A percentile compares a stretch with the other conserved stretches of the same genome.
Evolutionary conservation across 2,329 filamentous ascomycete species (phyloP).

Genomic region (Calonectria ilicicola): DNA sequence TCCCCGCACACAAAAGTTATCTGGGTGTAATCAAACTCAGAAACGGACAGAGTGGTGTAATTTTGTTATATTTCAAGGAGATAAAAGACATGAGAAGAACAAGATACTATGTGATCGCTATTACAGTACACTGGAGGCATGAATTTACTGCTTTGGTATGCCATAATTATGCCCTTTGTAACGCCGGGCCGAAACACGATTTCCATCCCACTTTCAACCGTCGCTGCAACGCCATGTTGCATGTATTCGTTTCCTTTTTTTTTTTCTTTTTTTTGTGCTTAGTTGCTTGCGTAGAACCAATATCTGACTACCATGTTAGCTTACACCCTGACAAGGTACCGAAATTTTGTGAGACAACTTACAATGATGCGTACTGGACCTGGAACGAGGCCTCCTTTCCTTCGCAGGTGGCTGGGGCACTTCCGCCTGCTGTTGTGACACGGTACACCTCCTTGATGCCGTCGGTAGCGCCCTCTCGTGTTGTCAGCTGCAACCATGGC

Average conservation of each 20-base stretch:
- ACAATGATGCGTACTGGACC: constrained; percentile 87
- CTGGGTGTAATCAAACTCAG: background rate
- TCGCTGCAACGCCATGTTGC: background rate
- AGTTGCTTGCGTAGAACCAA: constrained; percentile 42
- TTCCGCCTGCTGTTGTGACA: constrained; percentile 85
- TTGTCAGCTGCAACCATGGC: constrained; percentile 81
- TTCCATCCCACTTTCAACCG: constrained; percentile 3
- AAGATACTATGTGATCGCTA: constrained; percentile 7
- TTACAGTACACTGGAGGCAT: constrained; percentile 20
- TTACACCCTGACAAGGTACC: background rate
- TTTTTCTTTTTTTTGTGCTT: constrained; percentile 16
- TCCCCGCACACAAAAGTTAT: background rate
- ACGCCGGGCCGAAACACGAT: constrained; percentile 16
- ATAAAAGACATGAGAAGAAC: background rate
- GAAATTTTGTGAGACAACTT: constrained; percentile 58
- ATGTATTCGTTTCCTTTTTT: background rate
- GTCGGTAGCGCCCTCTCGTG: constrained; percentile 65
- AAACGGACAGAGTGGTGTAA: background rate
- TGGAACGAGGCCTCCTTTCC: constrained; percentile 73
- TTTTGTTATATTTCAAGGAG: background rate
- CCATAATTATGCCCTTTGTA: constrained; percentile 15
- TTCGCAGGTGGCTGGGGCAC: constrained; percentile 78
- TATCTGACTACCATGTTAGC: constrained; percentile 39
- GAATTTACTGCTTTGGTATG: constrained; percentile 10
- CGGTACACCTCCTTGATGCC: constrained; percentile 83